Evolutionary conservation across 2,329 filamentous ascomycete species (phyloP), one percentile per base, ranked within the genome.

Genomic region (Zasmidium cellare): DNA sequence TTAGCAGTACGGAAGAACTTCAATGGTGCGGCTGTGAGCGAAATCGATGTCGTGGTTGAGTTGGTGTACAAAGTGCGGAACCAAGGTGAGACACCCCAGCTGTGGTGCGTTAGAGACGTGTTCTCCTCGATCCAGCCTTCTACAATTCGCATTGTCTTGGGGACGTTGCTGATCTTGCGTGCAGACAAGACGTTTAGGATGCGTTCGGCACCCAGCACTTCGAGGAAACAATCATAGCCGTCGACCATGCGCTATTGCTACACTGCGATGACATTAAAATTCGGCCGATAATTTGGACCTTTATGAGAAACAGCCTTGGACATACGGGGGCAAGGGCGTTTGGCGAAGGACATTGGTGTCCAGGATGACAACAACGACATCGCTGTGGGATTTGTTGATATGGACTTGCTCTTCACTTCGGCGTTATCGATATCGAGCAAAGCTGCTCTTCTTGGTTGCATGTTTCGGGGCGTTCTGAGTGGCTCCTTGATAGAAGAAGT

Each of bases 1-100:
- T 81, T 86, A 64, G 82, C 84, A 1, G 88, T 92, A 50, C 82
- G 90, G 63, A 92, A 91, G 72, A 89, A 94, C 75, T 94, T 94
- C 77, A 94, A 94, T 71, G 86, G 85, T 31, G 81, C 90, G 64
- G 88, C 88, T 16, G 84, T 93, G 44, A 87, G 87, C 63, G 91
- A 96, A 77, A 91, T 87, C 70, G 90, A 94, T 67, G 87, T 92
- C 64, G 88, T 94, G 57, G 88, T 92, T 56, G 88, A 90, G 63
- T 85, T 91, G 71, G 79, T 92, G 60, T 90, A 91, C 79, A 89
- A 86, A 70, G 82, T 90, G 25, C 80, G 82, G 69, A 82, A 81
- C 63, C 80, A 85, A 60, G 82, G 84, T 75, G 77, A 71, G 70
- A 67, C 16, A 9, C 24, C 23, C 54, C 46, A 31, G 14, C 45